Evolutionary conservation across 345 rosid species (phyloP).

Genomic region (Heritiera fomes): DNA sequence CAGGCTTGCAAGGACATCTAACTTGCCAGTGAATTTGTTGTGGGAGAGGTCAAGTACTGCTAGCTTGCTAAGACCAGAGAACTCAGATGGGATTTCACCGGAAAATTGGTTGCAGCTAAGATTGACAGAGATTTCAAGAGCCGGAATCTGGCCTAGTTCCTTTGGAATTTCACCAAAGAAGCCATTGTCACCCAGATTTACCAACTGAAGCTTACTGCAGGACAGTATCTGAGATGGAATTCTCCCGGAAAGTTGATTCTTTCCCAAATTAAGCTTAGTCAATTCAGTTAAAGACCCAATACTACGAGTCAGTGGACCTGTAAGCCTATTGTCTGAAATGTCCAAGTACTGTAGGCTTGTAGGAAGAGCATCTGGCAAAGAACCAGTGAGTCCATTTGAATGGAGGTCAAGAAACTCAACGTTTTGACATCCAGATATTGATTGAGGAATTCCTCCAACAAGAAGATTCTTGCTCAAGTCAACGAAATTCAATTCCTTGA

Average conservation of each 20-base stretch:
- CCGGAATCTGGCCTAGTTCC: constrained; percentile 69
- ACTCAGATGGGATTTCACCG: constrained; percentile 66
- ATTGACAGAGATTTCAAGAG: constrained; percentile 82
- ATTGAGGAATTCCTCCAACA: constrained; percentile 62
- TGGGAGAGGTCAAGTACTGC: constrained; percentile 81
- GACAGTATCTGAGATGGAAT: constrained; percentile 71
- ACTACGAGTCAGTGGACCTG: constrained; percentile 56
- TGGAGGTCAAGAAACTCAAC: constrained; percentile 81
- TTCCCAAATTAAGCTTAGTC: constrained; percentile 73
- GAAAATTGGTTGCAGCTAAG: constrained; percentile 77
- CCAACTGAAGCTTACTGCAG: constrained; percentile 71
- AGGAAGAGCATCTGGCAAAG: constrained; percentile 67
- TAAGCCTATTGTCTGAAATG: constrained; percentile 69
- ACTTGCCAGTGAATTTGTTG: constrained; percentile 66
- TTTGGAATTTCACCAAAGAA: constrained; percentile 80
- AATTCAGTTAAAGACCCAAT: constrained; percentile 67
- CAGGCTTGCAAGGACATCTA: constrained; percentile 59
- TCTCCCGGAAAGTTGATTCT: constrained; percentile 63
- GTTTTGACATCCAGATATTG: constrained; percentile 55
- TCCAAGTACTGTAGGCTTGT: constrained; percentile 64
- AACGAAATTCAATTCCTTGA: constrained; percentile 66
- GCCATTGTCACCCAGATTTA: constrained; percentile 67
- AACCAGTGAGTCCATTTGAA: constrained; percentile 71
- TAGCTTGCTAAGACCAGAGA: constrained; percentile 71
- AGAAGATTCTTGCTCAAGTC: constrained; percentile 73